These are phyloP conservation scores for Bruguiera sexangula DNA, from an alignment of 345 rosid species.

Conservation along the genomic window DNA sequence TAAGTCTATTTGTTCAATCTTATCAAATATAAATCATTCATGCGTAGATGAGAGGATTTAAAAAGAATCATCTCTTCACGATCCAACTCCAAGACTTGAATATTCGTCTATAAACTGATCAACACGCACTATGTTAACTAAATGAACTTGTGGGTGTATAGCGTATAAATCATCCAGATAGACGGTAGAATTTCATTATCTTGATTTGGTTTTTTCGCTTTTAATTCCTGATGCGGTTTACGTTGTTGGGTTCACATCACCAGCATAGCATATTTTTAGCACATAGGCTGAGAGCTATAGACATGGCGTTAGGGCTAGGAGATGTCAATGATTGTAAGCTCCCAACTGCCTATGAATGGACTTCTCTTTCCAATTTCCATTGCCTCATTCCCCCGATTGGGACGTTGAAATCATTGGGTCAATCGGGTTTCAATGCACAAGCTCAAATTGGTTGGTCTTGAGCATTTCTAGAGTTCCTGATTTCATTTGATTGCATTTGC, in stretches of 20 bases:
- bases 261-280: slow-evolving; percentile 3
- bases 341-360: slow-evolving; percentile 25
- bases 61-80: too few relatives aligned
- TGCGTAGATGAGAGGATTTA: too few relatives aligned
- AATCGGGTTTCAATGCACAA: neutral
- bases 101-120: too few relatives aligned
- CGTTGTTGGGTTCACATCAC: neutral
- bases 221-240: too few relatives aligned
- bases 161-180: neutral
- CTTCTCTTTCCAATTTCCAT: slow-evolving; percentile 9
- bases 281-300: neutral
- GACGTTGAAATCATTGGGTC: slow-evolving; percentile 16
- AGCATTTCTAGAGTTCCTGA: slow-evolving; percentile 4
- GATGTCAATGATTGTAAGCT: slow-evolving; percentile 32
- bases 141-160: too few relatives aligned
- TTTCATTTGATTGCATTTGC: slow-evolving; percentile 3
- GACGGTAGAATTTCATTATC: slow-evolving; percentile 9
- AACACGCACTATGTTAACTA: neutral
- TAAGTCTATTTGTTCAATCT: slow-evolving; percentile 5
- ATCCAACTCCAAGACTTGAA: too few relatives aligned
- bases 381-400: slow-evolving; percentile 2
- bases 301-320: slow-evolving; percentile 13
- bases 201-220: neutral
- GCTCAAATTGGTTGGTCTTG: neutral
- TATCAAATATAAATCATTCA: too few relatives aligned